These are phyloP conservation scores for Saccharomyces pastorianus DNA, from an alignment of 1,139 yeast genomes.

Conservation along the genomic window DNA sequence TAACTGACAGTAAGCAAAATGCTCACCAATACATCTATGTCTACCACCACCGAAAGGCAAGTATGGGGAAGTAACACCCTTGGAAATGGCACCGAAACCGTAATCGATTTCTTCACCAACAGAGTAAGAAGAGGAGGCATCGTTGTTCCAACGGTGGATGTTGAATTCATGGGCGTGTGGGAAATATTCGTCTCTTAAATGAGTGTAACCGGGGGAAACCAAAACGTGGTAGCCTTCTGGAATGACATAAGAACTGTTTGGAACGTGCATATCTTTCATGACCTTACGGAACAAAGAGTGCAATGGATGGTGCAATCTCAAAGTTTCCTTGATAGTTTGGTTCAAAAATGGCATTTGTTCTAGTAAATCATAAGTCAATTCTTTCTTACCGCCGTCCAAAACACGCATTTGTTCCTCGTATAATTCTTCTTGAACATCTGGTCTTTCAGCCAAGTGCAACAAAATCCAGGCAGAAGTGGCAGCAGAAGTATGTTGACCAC, in stretches of 20 bases:
- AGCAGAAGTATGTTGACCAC: constrained; percentile 97
- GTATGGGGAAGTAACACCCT: constrained; percentile 92
- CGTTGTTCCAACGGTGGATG: constrained; percentile 83
- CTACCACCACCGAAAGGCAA: constrained; percentile 99
- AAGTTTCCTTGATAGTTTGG: constrained; percentile 81
- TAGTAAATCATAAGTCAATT: constrained; percentile 71
- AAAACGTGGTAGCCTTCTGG: constrained; percentile 86
- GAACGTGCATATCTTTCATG: constrained; percentile 66
- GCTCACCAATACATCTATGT: constrained; percentile 98
- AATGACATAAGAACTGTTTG: constrained; percentile 69
- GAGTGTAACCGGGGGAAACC: constrained; percentile 90
- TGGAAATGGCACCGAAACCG: constrained; percentile 91
- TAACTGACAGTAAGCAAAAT: constrained; percentile 89
- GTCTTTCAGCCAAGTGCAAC: constrained; percentile 80
- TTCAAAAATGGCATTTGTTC: constrained; percentile 75
- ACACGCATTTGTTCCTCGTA: constrained; percentile 64
- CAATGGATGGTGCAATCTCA: constrained; percentile 91
- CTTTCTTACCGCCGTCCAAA: constrained; percentile 49
- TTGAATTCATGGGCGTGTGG: constrained; percentile 62
- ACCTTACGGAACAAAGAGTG: constrained; percentile 95
- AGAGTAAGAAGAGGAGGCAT: constrained; percentile 35
- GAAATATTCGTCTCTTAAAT: constrained; percentile 68
- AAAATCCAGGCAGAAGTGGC: constrained; percentile 93
- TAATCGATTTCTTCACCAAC: constrained; percentile 63
- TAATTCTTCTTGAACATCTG: constrained; percentile 73